Evolutionary conservation across 108 stramenopile genomes (phyloP).

Genomic region (Cyclotella cryptica): DNA sequence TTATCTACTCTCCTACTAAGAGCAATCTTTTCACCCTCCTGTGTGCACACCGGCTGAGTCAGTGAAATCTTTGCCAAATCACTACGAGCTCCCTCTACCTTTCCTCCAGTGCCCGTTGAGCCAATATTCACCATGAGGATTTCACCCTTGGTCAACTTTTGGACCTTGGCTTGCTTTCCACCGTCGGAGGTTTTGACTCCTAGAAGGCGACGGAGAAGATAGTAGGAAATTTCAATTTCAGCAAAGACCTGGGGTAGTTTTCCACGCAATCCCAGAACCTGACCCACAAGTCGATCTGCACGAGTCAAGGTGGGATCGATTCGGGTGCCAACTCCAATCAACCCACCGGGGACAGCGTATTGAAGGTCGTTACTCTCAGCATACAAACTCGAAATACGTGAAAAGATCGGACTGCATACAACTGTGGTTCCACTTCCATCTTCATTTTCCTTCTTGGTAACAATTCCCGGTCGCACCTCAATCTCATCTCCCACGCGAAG

Average conservation of each 20-base stretch:
- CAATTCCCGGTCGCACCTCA: slow-evolving; percentile 99
- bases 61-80: slow-evolving; percentile 97
- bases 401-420: slow-evolving; percentile 94
- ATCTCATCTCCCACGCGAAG: slow-evolving; percentile 98
- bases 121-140: slow-evolving; percentile 99
- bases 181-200: slow-evolving; percentile 99
- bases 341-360: slow-evolving; percentile 98
- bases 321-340: slow-evolving; percentile 99
- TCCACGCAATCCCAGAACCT: slow-evolving; percentile 96
- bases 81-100: slow-evolving; percentile 94
- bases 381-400: slow-evolving; percentile 88
- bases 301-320: slow-evolving; percentile 99
- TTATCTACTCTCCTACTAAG: slow-evolving; percentile 98
- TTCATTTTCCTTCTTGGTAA: slow-evolving; percentile 91
- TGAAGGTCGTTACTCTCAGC: slow-evolving; percentile 98
- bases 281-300: slow-evolving; percentile 99
- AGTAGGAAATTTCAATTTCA: slow-evolving; percentile 98
- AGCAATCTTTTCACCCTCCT: slow-evolving; percentile 99
- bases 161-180: slow-evolving; percentile 98
- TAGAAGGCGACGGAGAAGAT: slow-evolving; percentile 95
- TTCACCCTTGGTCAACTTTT: slow-evolving; percentile 95
- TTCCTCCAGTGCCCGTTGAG: slow-evolving; percentile 97
- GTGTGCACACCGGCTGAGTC: slow-evolving; percentile 99
- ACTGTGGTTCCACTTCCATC: slow-evolving; percentile 80
- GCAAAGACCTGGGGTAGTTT: slow-evolving; percentile 98